Percentiles rank a stretch among this genome's conserved stretches.
phyloP scores from a whole-genome alignment of 352 stramenopile genomes.

The Hyaloperonospora brassicae region DNA sequence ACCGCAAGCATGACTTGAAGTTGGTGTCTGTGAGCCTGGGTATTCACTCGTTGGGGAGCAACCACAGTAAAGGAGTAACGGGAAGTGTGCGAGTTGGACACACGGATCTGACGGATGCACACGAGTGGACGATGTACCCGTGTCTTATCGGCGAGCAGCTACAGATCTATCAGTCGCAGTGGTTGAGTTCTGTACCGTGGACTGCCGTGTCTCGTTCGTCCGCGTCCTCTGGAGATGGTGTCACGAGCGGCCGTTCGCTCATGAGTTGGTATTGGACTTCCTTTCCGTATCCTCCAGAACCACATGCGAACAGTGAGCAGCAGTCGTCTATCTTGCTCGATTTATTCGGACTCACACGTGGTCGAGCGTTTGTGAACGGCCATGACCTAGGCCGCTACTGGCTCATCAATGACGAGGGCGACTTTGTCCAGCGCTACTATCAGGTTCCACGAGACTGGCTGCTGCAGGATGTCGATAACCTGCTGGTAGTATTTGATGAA shows the following conservation, averaged over 20 bases:
- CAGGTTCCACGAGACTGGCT: slow-evolving; percentile 56
- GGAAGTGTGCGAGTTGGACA: slow-evolving; percentile 40
- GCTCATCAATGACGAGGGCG: slow-evolving; percentile 42
- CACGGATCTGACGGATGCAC: slow-evolving; percentile 20
- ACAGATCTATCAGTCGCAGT: slow-evolving; percentile 42
- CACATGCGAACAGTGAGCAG: slow-evolving; percentile 8
- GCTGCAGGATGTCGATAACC: slow-evolving; percentile 27
- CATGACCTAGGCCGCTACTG: slow-evolving; percentile 63
- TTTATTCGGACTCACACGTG: slow-evolving; percentile 47
- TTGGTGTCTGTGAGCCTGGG: slow-evolving; percentile 56
- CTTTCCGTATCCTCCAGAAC: slow-evolving; percentile 25
- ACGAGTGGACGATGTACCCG: slow-evolving; percentile 51
- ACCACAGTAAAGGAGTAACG: slow-evolving; percentile 52
- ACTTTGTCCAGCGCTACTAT: slow-evolving; percentile 65
- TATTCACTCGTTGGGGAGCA: slow-evolving; percentile 42
- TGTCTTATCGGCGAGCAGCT: slow-evolving; percentile 57
- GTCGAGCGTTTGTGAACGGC: slow-evolving; percentile 54
- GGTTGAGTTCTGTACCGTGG: slow-evolving; percentile 47
- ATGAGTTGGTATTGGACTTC: slow-evolving; percentile 53
- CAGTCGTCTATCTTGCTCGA: slow-evolving; percentile 53
- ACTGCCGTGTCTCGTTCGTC: slow-evolving; percentile 6
- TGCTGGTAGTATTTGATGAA: slow-evolving; percentile 60
- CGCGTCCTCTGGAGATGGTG: not conserved
- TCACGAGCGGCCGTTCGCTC: slow-evolving; percentile 11
- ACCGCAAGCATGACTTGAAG: slow-evolving; percentile 30